Evolutionary conservation across 2,329 filamentous ascomycete species (phyloP).

Genomic region (Alternaria hordeiaustralica): DNA sequence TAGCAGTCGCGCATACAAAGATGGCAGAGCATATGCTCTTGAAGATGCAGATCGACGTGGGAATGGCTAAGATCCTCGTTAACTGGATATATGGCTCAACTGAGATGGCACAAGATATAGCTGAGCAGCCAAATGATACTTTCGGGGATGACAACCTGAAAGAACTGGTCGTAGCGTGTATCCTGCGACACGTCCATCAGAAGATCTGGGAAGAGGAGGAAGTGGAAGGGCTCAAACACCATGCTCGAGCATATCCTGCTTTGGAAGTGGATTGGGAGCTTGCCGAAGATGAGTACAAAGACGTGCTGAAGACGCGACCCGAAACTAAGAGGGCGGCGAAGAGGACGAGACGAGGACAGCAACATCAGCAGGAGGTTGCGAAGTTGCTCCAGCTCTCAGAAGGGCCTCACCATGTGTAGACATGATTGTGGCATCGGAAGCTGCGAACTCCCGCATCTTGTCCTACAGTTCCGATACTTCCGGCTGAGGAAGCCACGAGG

Average conservation of each 20-base stretch:
- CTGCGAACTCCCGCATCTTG: not conserved
- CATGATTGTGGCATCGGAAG: too few relatives aligned
- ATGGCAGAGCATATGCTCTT: not conserved
- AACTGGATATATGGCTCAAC: not conserved
- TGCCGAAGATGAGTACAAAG: not conserved
- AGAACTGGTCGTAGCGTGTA: not conserved
- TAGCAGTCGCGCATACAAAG: not conserved
- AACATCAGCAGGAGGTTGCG: not conserved
- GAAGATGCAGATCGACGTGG: not conserved
- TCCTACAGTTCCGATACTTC: not conserved
- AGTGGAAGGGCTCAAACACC: not conserved
- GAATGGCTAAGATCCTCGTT: fast-evolving
- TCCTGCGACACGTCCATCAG: not conserved
- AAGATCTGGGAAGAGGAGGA: not conserved
- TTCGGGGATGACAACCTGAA: not conserved
- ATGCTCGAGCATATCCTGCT: not conserved
- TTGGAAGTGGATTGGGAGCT: not conserved
- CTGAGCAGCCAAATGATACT: fast-evolving
- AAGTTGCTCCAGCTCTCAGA: not conserved
- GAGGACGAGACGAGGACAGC: not conserved
- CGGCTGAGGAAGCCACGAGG: not conserved
- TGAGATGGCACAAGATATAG: not conserved
- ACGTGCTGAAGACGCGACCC: not conserved
- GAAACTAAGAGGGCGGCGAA: not conserved
- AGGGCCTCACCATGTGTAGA: not conserved